Evolutionary conservation across 306 rosid species (phyloP).

Genomic region (Sicyos baderoa): DNA sequence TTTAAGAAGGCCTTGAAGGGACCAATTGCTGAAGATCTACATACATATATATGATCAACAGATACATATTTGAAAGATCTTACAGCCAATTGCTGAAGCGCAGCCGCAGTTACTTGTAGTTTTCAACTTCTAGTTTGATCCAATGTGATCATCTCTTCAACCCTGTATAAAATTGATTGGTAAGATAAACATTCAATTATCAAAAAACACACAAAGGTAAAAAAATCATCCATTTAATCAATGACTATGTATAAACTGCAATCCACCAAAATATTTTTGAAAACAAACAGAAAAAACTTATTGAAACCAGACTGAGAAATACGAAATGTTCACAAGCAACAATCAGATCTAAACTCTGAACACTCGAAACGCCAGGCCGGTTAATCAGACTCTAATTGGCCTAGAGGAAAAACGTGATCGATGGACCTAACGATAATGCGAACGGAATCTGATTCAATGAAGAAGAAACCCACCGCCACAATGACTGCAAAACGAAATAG

Average conservation of each 20-base stretch:
- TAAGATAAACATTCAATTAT: neutral
- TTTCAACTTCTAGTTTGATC: neutral
- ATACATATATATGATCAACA: neutral
- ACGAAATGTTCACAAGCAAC: neutral
- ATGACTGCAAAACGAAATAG: constrained; percentile 29
- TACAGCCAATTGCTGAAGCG: constrained; percentile 3
- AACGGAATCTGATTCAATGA: constrained; percentile 9
- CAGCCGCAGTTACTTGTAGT: neutral
- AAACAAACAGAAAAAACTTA: neutral
- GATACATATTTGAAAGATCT: neutral
- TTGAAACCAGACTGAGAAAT: neutral
- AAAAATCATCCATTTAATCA: neutral
- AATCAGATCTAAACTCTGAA: neutral
- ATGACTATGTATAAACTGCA: too few species aligned
- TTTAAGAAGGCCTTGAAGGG: neutral
- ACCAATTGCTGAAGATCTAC: neutral
- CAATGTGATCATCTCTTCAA: neutral
- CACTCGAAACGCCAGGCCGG: neutral
- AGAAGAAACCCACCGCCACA: constrained; percentile 36
- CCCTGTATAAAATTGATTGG: constrained; percentile 1
- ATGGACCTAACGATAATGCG: constrained; percentile 17
- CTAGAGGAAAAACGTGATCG: constrained; percentile 4
- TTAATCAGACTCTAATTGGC: neutral
- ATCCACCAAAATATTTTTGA: neutral
- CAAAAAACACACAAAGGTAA: neutral